Base-by-base conservation (phyloP, 2,329 filamentous ascomycete species). In the Colletotrichum truncatum region DNA sequence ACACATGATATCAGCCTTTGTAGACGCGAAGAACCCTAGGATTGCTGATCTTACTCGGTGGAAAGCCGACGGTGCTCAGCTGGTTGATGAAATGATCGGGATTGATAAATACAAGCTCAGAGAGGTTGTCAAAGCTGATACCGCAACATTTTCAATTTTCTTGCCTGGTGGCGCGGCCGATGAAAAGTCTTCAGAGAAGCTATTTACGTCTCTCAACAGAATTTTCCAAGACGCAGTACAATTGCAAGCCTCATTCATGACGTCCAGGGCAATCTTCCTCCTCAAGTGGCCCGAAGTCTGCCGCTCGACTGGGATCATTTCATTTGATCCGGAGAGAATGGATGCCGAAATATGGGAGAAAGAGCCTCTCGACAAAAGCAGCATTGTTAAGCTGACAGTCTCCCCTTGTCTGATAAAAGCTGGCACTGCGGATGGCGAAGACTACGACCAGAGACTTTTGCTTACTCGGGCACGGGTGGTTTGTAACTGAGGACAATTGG, bases 381-480 rank as follows among this genome's bases (percentile, higher is more conserved):
- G 23, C 6, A 11, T 2, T 1, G 41, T 66, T 2, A 1, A 28
- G 1, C n/a, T 55, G 3, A 14, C 6, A 5, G 43, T 56, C 11
- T 56, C 63, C 1, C 67, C 64, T 0, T 30, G 14, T 1, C 45
- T 67, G 1, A 4, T 53, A 3, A 69, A 68, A 26, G 1, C 14
- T 14, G 67, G 66, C 16, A 69, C 49, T 10, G 62, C 66, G 1
- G 59, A 69, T 30, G 67, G 67, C 6, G 23, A 54, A 14, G 11
- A 36, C 18, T 68, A 68, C 38, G 62, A 64, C 28, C 16, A 53
- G 9, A n/a, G 4, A 14, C 2, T 38, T 25, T 2, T 30, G 51
- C 4, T 28, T 69, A 11, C 21, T 30, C 4, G 66, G 45, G 36
- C 46, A 11, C 23, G 32, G 2, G 63, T 66, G 1, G 23, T 39